Conservation (phyloP, 345 rosid genomes). For the Bretschneidera sinensis region DNA sequence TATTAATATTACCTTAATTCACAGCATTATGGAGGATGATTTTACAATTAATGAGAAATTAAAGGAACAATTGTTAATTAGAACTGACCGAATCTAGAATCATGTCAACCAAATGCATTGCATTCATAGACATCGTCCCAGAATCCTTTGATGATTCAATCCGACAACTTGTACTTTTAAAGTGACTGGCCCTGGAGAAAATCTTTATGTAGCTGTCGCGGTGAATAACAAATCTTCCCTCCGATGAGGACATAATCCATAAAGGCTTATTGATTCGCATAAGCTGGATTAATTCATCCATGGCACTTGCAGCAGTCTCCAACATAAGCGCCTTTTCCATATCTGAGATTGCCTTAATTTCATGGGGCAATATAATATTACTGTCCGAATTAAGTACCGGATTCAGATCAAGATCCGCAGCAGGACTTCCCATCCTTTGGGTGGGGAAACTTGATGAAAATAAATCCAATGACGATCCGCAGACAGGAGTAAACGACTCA, state of each 20-base stretch:
- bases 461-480: conserved; percentile 9
- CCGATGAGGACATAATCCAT: conserved; percentile 41
- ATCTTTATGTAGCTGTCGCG: conserved; percentile 34
- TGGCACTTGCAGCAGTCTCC: conserved; percentile 41
- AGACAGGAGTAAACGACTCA: conserved; percentile 7
- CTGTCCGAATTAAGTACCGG: background rate
- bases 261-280: conserved; percentile 37
- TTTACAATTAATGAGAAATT: background rate
- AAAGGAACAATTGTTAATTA: background rate
- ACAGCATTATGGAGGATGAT: too few relatives aligned
- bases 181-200: conserved; percentile 24
- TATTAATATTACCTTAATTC: too few relatives aligned
- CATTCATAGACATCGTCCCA: conserved; percentile 38
- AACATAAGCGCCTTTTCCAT: conserved; percentile 33
- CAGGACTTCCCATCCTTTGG: conserved; percentile 2
- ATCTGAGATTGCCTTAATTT: conserved; percentile 15
- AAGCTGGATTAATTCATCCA: conserved; percentile 50
- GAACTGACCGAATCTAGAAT: conserved; percentile 50
- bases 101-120: conserved; percentile 33
- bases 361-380: conserved; percentile 1
- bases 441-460: background rate
- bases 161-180: conserved; percentile 30
- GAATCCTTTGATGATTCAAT: conserved; percentile 59
- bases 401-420: conserved; percentile 11
- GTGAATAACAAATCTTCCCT: conserved; percentile 35